phyloP scores from a whole-genome alignment of 2,329 filamentous ascomycete genomes.

The Cordyceps militaris region DNA sequence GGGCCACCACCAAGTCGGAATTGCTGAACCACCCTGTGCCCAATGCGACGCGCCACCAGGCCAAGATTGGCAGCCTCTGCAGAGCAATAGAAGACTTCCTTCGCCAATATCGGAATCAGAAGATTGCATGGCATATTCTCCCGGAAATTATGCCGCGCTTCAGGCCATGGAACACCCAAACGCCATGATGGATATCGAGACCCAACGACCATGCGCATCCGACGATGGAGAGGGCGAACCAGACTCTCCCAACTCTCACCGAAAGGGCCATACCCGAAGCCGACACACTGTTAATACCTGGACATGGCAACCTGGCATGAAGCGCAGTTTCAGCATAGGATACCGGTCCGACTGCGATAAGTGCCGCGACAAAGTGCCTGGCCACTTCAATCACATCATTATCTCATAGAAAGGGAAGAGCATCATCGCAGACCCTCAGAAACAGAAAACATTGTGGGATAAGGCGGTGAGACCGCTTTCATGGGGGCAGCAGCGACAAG shows the following conservation, averaged over 20 bases:
- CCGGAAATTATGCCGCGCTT: constrained; percentile 26
- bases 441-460: constrained; percentile 17
- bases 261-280: constrained; percentile 50
- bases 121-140: constrained; percentile 36
- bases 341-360: constrained; percentile 73
- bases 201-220: constrained; percentile 17
- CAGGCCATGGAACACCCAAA: constrained; percentile 35
- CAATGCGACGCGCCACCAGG: constrained; percentile 41
- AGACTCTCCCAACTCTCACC: constrained; percentile 39
- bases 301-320: constrained; percentile 57
- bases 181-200: constrained; percentile 31
- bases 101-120: constrained; percentile 55
- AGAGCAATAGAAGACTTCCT: constrained; percentile 48
- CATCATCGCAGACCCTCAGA: constrained; percentile 21
- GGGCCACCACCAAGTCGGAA: constrained; percentile 33
- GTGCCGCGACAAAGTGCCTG: constrained; percentile 65
- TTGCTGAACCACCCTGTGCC: constrained; percentile 27
- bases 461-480: constrained; percentile 21
- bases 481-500: constrained; percentile 16
- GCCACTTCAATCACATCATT: constrained; percentile 76
- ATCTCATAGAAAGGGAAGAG: constrained; percentile 43
- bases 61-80: constrained; percentile 45
- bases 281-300: constrained; percentile 54
- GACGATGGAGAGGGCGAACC: constrained; percentile 29
- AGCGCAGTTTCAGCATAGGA: constrained; percentile 69